Base-by-base conservation (phyloP, 768 basidiomycete species). In the Gloeophyllum trabeum region DNA sequence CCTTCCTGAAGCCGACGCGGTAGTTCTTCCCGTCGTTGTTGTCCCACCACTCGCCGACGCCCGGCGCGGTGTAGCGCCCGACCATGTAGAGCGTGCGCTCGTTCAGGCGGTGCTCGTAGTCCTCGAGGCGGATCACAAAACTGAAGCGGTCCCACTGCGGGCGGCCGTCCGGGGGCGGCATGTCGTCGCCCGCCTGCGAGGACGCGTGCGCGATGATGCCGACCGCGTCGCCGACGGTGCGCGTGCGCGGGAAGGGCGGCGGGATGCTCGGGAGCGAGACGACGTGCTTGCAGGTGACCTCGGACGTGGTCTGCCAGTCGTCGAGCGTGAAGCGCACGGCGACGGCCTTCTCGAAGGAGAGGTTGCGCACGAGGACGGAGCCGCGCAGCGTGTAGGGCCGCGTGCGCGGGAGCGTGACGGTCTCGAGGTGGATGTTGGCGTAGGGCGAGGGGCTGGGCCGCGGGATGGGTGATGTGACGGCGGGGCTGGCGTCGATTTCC, bases 261-360 rank as follows among this genome's bases (percentile, higher is more conserved):
- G 72, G 39, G 58, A 61, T 5, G 21, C 60, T 35, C 3, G 64
- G 47, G 21, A 79, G 53, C 14, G 68, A 69, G n/a, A 59, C 58
- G 26, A 62, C 52, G 46, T 79, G 36, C 53, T 60, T n/a, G 70
- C 81, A 34, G 60, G 53, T 46, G 24, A 96, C 90, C 57, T 98
- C 94, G 34, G 78, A 81, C 1, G 87, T 86, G 3, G 93, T 98
- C 48, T 83, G 77, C 94, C 94, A 98, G 38, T 84, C 79, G 59
- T 97, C 94, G 37, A 94, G 67, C 1, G 94, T 97, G 58, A 93
- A 98, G 1, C 93, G 68, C 1, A 96, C 71, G 0, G 75, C 79
- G 36, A 97, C 81, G 40, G 73, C 69, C 62, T 98, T 98, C 58
- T 86, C 80, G 47, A 85, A 98, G 0, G 85, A 66, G 41, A 96